A percentile compares a stretch with the other conserved stretches of the same genome.
Evolutionary conservation across 2,329 filamentous ascomycete species (phyloP).

Genomic region (Pseudohalonectria lignicola): DNA sequence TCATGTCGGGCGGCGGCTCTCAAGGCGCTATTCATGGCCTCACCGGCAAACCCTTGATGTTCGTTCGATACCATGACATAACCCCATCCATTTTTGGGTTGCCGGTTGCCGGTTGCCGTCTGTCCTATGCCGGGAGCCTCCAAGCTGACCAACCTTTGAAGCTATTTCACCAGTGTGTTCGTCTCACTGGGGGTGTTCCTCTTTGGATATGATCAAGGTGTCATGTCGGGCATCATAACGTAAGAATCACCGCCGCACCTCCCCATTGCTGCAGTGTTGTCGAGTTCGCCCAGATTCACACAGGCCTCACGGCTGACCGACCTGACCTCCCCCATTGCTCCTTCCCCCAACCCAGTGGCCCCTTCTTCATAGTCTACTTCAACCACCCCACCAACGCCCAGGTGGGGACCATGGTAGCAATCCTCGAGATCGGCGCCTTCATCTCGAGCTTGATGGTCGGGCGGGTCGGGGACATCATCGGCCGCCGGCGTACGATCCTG

Average conservation of each 20-base stretch:
- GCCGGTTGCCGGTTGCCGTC: too few species aligned
- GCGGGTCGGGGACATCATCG: slow-evolving; percentile 82
- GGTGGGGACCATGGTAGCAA: slow-evolving; percentile 95
- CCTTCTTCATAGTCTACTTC: slow-evolving; percentile 87
- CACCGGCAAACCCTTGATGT: slow-evolving; percentile 92
- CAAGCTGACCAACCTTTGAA: slow-evolving; percentile 21
- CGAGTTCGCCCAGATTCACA: too few species aligned
- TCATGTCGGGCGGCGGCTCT: slow-evolving; percentile 74
- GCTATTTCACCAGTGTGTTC: slow-evolving; percentile 91
- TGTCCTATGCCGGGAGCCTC: not conserved
- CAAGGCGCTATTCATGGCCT: slow-evolving; percentile 85
- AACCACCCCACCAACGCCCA: slow-evolving; percentile 76
- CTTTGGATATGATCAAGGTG: slow-evolving; percentile 83
- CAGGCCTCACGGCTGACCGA: too few species aligned
- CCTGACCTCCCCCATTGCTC: too few species aligned
- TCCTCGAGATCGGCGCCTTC: slow-evolving; percentile 87
- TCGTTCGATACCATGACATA: too few species aligned
- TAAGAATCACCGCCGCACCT: slow-evolving; percentile 22
- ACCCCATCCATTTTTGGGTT: too few species aligned
- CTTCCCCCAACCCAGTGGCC: slow-evolving; percentile 47
- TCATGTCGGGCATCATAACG: slow-evolving; percentile 69
- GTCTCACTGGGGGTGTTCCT: slow-evolving; percentile 80
- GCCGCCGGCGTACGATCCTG: slow-evolving; percentile 78
- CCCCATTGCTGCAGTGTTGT: too few species aligned
- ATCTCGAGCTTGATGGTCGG: slow-evolving; percentile 82